These are phyloP conservation scores for Populus pruinosa DNA, from an alignment of 345 rosid genomes.

Conservation along the genomic window DNA sequence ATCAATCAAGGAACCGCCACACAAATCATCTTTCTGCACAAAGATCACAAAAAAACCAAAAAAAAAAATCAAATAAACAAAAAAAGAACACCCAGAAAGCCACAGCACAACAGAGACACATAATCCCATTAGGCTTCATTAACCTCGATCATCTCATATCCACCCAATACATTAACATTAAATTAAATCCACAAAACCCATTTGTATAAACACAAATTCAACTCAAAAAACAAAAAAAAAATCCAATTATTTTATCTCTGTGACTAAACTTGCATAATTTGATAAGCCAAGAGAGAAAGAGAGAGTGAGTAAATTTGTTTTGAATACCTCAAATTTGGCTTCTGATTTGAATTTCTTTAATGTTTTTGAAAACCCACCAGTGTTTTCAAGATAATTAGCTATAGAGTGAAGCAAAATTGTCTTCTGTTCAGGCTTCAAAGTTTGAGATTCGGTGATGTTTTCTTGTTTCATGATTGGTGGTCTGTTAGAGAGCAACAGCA, in stretches of 20 bases:
- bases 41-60: neutral
- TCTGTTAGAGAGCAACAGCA: conserved; percentile 29
- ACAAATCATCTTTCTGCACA: conserved; percentile 51
- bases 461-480: conserved; percentile 22
- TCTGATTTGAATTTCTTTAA: conserved; percentile 66
- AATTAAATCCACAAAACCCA: neutral
- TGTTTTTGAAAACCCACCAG: conserved; percentile 63
- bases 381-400: conserved; percentile 51
- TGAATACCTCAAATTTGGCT: conserved; percentile 50
- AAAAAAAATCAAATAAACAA: neutral
- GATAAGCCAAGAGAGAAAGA: neutral
- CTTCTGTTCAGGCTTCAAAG: conserved; percentile 34
- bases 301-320: neutral
- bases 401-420: conserved; percentile 45
- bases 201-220: neutral
- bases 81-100: neutral
- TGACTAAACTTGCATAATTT: neutral
- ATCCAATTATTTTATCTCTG: neutral
- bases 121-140: neutral
- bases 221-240: neutral
- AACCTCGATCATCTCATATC: neutral
- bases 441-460: conserved; percentile 9
- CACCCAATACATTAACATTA: neutral
- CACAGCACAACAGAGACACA: neutral
- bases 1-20: conserved; percentile 30